Evolutionary conservation across 2,329 filamentous ascomycete genomes (phyloP).

Genomic region (Phialemoniopsis sp.): DNA sequence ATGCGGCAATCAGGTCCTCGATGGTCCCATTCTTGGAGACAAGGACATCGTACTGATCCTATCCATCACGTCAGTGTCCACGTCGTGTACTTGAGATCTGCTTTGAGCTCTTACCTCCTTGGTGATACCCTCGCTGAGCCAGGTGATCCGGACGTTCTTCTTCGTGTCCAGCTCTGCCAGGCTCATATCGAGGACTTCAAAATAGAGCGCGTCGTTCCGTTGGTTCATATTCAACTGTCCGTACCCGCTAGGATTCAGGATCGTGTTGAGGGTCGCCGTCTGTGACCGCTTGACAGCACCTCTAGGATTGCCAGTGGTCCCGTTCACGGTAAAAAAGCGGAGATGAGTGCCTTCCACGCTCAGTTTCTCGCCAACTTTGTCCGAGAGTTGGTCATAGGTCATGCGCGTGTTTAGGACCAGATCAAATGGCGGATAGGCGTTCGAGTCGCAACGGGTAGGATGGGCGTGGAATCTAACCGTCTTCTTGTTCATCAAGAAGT

Average conservation of each 20-base stretch:
- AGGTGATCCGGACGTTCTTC: constrained; percentile 78
- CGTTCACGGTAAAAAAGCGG: constrained; percentile 84
- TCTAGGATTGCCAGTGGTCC: constrained; percentile 73
- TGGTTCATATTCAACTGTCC: constrained; percentile 68
- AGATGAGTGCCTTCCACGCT: constrained; percentile 79
- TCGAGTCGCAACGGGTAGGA: constrained; percentile 48
- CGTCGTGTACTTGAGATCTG: too few relatives aligned
- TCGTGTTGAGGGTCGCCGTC: constrained; percentile 69
- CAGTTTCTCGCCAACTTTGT: constrained; percentile 76
- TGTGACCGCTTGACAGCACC: constrained; percentile 67
- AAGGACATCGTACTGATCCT: constrained; percentile 78
- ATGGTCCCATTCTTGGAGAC: constrained; percentile 83
- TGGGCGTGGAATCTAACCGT: constrained; percentile 74
- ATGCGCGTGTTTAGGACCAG: constrained; percentile 83
- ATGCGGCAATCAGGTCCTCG: constrained; percentile 68
- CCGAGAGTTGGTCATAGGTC: constrained; percentile 80
- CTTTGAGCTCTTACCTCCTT: constrained; percentile 66
- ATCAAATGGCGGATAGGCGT: constrained; percentile 64
- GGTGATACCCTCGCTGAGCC: constrained; percentile 82
- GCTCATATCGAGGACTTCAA: constrained; percentile 92
- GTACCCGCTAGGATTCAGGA: constrained; percentile 72
- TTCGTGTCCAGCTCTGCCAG: constrained; percentile 90
- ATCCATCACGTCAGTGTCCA: constrained; percentile 11
- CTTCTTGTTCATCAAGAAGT: constrained; percentile 84
- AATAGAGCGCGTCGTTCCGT: constrained; percentile 76